Base-by-base conservation (phyloP, 352 stramenopile genomes). In the Aphanomyces cochlioides region DNA sequence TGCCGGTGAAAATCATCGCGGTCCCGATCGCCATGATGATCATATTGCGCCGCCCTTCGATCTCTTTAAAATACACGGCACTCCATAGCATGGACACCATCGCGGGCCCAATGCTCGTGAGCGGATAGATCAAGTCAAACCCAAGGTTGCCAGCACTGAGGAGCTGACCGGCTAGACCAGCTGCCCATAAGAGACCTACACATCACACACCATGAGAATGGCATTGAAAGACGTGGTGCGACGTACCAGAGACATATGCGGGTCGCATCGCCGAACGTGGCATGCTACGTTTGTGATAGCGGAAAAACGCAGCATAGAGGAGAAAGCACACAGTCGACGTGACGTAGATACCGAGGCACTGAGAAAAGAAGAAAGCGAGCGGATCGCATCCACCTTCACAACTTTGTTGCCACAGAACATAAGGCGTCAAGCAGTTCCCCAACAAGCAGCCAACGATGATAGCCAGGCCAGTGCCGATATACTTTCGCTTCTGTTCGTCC, bases 1-100 rank as follows among this genome's bases (percentile, higher is more conserved):
- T 93, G 34, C 85, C 84, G 19, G 87, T 67, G 17, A 88, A 73
- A n/a, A 93, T 82, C 66, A 92, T 82, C 50, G 73, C 63, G 1
- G 83, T 92, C 2, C 81, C 85, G 28, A 87, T 37, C 0, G 74
- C 79, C n/a, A 93, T 75, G 12, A 82, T 85, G 54, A 75, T 45
- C 17, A 89, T 75, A 68, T 93, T 92, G 34, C 78, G 74, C 47
- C 60, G 65, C 39, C 86, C 86, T 74, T 91, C 80, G 61, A 93
- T 92, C 72, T 93, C 86, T 43, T 85, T 85, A 65, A 93, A 93
- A 74, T 92, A 92, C 37, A 77, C 74, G 4, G 84, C 86, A 0
- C 84, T 92, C 86, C 86, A 93, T 59, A 93, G 78, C 86, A 92
- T 92, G 15, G 86, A 91, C 19, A 93, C 78, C 79, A 92, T 90